A percentile compares a stretch with the other conserved stretches of the same genome.
These are phyloP conservation scores for Aciculosporium take DNA, from an alignment of 2,329 filamentous ascomycete genomes.

Conservation along the genomic window DNA sequence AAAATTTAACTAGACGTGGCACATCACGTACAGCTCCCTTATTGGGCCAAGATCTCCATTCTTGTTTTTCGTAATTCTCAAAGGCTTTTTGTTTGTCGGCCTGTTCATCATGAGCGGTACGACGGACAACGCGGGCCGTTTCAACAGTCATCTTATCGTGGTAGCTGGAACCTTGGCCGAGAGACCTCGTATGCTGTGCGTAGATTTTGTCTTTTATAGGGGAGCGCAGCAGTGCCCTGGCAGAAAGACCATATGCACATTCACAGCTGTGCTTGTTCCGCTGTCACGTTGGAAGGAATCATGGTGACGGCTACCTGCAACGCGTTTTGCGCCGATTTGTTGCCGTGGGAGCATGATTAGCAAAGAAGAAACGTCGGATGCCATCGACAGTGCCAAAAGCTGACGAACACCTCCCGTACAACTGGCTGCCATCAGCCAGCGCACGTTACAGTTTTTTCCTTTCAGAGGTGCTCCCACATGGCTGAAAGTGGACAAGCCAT, in stretches of 20 bases:
- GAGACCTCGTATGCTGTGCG: no score
- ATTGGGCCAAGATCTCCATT: slow-evolving; percentile 33
- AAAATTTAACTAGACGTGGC: not conserved
- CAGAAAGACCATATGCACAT: not conserved
- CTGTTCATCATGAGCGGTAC: slow-evolving; percentile 15
- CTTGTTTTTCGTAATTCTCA: slow-evolving; percentile 15
- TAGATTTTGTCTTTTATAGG: no score
- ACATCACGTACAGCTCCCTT: slow-evolving; percentile 26
- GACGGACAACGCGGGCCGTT: slow-evolving; percentile 12
- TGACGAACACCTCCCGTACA: not conserved
- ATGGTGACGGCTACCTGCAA: not conserved
- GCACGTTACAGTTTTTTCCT: no score
- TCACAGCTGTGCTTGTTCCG: not conserved
- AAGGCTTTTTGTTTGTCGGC: slow-evolving; percentile 13
- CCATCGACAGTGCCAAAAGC: no score
- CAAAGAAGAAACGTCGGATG: no score
- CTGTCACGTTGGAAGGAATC: not conserved
- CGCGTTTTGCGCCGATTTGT: not conserved
- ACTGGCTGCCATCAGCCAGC: not conserved
- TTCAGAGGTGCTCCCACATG: not conserved
- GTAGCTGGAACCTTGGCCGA: no score
- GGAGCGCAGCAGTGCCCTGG: no score
- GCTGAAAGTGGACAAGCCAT: not conserved
- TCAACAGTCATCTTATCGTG: slow-evolving; percentile 10
- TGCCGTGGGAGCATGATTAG: not conserved